These are phyloP conservation scores for Globisporangium parvum DNA, from an alignment of 352 stramenopile species.

Conservation along the genomic window DNA sequence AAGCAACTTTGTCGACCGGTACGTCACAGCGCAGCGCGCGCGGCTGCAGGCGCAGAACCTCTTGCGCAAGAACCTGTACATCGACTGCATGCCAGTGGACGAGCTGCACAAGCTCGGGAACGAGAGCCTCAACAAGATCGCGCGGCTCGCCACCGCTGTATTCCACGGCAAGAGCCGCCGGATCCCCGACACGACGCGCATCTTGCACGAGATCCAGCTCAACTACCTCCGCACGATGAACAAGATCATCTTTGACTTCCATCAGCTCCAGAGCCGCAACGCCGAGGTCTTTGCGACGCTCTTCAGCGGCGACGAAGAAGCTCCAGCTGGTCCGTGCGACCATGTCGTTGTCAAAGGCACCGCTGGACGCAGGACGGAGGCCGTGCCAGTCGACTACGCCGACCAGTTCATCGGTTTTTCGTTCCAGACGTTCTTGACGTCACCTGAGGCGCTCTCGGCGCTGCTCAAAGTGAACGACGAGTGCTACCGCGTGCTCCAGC, in stretches of 20 bases:
- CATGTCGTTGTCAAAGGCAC: conserved; percentile 24
- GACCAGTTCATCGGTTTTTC: conserved; percentile 86
- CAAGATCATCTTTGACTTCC: conserved; percentile 85
- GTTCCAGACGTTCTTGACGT: conserved; percentile 83
- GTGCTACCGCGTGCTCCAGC: conserved; percentile 70
- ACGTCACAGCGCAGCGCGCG: conserved; percentile 47
- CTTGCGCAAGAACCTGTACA: conserved; percentile 73
- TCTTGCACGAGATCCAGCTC: conserved; percentile 87
- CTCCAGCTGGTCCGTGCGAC: conserved; percentile 25
- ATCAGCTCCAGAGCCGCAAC: conserved; percentile 49
- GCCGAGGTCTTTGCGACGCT: conserved; percentile 54
- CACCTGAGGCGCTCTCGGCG: conserved; percentile 57
- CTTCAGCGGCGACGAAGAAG: conserved; percentile 40
- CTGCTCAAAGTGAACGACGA: conserved; percentile 85
- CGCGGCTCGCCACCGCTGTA: conserved; percentile 47
- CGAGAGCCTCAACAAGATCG: conserved; percentile 74
- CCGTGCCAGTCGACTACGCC: conserved; percentile 69
- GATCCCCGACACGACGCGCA: conserved; percentile 62
- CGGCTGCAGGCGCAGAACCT: conserved; percentile 61
- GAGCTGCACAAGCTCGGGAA: conserved; percentile 79
- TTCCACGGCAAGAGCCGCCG: conserved; percentile 68
- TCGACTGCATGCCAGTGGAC: conserved; percentile 83
- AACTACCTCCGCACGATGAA: conserved; percentile 92
- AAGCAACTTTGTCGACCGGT: conserved; percentile 68
- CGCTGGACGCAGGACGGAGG: conserved; percentile 23